Evolutionary conservation across 1,284 basidiomycete species (phyloP), one percentile per base, ranked within the genome.

Genomic region (Takashimella tepidaria): DNA sequence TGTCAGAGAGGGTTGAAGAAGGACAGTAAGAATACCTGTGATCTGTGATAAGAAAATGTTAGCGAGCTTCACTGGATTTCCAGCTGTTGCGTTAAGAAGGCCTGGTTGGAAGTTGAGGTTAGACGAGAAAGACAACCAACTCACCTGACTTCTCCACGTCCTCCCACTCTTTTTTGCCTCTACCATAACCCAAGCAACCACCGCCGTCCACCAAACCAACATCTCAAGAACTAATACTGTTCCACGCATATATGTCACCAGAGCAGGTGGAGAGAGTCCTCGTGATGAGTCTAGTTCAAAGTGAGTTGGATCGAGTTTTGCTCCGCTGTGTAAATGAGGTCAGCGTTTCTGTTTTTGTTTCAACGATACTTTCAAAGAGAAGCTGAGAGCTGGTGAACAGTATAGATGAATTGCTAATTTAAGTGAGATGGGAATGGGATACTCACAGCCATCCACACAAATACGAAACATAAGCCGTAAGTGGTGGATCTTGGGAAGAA

Each of bases 181-280:
- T 11, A 46, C 46, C 48, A 61, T 52, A 20, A 62, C 61, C 64
- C 67, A 77, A 8, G 57, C 51, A 3, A 85, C 62, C 5, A 90
- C 66, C 0, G 90, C 86, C 2, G 87, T 85, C 12, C 92, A 74
- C 70, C 91, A 95, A 5, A 92, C 70, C 6, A 89, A 64, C 4
- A 80, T 61, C 59, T 96, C 93, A 19, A 84, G 78, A 0, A 76
- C 68, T 1, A 93, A 64, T 3, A 93, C 92, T 0, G 84, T 86
- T 2, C 80, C 70, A 3, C 92, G 83, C 89, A 96, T 89, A 74
- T 83, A 95, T 5, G 84, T 66, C 67, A 86, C 86, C 73, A 84
- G 84, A 12, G 72, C 79, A 0, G 79, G 71, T 0, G 81, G 82
- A 71, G 92, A 90, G 44, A 84, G 81, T 5, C 90, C 89, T n/a